These are phyloP conservation scores for Neurospora sp. DNA, from an alignment of 495 filamentous ascomycete species.

Conservation along the genomic window DNA sequence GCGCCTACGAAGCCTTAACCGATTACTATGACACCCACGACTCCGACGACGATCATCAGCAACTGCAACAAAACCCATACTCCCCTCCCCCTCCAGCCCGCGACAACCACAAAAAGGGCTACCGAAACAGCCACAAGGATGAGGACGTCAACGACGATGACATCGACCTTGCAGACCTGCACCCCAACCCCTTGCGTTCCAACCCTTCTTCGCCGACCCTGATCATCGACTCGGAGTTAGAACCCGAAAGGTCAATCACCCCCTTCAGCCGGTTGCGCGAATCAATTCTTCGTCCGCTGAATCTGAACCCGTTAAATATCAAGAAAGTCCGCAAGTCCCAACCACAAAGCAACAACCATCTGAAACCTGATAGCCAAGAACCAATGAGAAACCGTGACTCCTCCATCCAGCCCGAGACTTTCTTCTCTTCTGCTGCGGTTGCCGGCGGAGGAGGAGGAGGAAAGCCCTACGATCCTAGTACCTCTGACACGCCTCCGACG, in stretches of 20 bases:
- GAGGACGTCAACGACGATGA: constrained; percentile 13
- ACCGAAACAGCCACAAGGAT: constrained; percentile 4
- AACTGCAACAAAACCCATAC: background rate
- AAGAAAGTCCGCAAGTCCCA: constrained; percentile 22
- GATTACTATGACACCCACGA: constrained; percentile 41
- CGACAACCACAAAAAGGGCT: constrained; percentile 15
- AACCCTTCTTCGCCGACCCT: constrained; percentile 17
- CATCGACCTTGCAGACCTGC: constrained; percentile 16
- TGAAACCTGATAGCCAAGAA: constrained; percentile 16
- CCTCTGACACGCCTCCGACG: constrained; percentile 37
- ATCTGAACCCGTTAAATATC: constrained; percentile 21
- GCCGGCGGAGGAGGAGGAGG: background rate
- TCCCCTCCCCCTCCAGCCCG: constrained; percentile 18
- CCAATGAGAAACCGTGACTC: constrained; percentile 24
- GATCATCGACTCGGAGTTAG: background rate
- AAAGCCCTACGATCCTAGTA: constrained; percentile 41
- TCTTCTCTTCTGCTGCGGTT: constrained; percentile 30
- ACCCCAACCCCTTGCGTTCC: constrained; percentile 37
- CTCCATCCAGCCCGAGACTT: constrained; percentile 41
- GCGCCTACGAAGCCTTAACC: constrained; percentile 35
- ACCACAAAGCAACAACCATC: background rate
- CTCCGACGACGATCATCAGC: constrained; percentile 27
- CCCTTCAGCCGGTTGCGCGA: constrained; percentile 20
- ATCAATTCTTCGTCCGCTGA: constrained; percentile 32
- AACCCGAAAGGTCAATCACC: constrained; percentile 12